Evolutionary conservation across 768 basidiomycete genomes (phyloP).

Genomic region (Lactarius akahatsu): DNA sequence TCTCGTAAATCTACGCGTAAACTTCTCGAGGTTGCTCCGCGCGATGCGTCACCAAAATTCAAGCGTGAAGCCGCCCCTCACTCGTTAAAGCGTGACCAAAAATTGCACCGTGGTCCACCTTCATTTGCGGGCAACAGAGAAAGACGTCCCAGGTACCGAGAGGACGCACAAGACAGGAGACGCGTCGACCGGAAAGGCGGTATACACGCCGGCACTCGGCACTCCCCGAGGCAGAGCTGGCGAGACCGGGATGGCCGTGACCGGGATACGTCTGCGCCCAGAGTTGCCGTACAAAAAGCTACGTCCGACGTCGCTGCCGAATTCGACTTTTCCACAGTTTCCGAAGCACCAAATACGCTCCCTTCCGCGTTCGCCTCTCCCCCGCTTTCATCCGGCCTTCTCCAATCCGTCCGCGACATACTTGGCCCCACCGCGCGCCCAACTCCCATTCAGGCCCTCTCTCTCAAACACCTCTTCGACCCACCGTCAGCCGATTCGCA

Average conservation of each 20-base stretch:
- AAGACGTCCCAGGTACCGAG: not conserved
- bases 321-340: constrained; percentile 38
- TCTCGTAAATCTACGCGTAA: constrained; percentile 18
- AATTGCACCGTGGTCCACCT: not conserved
- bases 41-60: constrained; percentile 3
- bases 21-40: constrained; percentile 27
- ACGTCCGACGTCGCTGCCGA: constrained; percentile 34
- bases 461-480: constrained; percentile 62
- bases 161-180: not conserved
- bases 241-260: not conserved
- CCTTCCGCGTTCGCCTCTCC: constrained; percentile 58
- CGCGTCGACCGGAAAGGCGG: not conserved
- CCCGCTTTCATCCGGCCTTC: constrained; percentile 64
- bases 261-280: not conserved
- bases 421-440: constrained; percentile 59
- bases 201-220: not conserved
- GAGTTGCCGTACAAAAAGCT: not conserved
- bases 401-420: constrained; percentile 53
- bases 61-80: constrained; percentile 16
- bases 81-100: not conserved
- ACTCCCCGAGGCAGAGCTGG: not conserved
- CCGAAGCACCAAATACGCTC: constrained; percentile 35
- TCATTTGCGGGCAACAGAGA: not conserved
- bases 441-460: constrained; percentile 77
- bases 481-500: constrained; percentile 40